Evolutionary conservation across 2,329 filamentous ascomycete genomes (phyloP).

Genomic region (Hymenoscyphus linearis): DNA sequence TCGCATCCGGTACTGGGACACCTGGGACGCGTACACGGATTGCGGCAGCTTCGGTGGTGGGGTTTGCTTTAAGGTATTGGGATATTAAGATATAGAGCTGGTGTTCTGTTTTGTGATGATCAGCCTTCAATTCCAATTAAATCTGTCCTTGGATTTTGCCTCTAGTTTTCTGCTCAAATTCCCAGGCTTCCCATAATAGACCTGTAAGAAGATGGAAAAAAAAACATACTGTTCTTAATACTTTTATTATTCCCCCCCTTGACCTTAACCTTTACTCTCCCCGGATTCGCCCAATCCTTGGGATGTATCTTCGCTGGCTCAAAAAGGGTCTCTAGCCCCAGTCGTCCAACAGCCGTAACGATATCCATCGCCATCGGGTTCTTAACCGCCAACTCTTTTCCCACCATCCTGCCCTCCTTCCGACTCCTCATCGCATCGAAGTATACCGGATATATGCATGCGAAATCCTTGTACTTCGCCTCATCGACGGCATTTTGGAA

Average conservation of each 20-base stretch:
- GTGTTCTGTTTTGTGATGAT: constrained; percentile 53
- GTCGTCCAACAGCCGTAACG: constrained; percentile 71
- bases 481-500: constrained; percentile 41
- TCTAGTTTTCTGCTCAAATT: not conserved
- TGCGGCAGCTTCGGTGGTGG: constrained; percentile 67
- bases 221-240: constrained; percentile 58
- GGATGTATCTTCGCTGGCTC: constrained; percentile 91
- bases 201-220: not conserved
- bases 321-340: constrained; percentile 70
- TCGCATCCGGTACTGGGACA: constrained; percentile 54
- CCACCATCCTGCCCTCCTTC: constrained; percentile 76
- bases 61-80: constrained; percentile 69
- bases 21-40: constrained; percentile 70
- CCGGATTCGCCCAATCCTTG: constrained; percentile 96
- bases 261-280: constrained; percentile 75
- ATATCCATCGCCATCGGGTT: constrained; percentile 90
- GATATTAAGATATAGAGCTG: constrained; percentile 81
- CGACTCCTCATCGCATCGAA: constrained; percentile 75
- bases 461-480: constrained; percentile 65
- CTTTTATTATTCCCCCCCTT: constrained; percentile 51
- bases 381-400: constrained; percentile 63
- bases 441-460: constrained; percentile 92
- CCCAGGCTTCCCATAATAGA: no score
- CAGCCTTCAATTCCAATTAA: constrained; percentile 13
- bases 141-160: not conserved